Base-by-base conservation (phyloP, 495 filamentous ascomycete genomes). In the Hyaloscypha variabilis region DNA sequence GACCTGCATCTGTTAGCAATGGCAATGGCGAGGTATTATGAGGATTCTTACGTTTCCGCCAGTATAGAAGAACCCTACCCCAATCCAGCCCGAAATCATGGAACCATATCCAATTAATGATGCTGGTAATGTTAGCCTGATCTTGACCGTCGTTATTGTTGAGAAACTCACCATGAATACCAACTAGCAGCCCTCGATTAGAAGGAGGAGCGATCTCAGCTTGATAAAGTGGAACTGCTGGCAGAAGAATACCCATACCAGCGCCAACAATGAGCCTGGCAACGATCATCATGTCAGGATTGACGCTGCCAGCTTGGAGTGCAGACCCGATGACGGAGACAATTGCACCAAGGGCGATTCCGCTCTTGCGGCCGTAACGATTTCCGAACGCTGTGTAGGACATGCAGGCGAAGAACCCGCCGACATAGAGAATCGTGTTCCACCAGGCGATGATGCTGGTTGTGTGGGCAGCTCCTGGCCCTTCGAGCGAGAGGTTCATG, bases 391-490 rank as follows among this genome's bases (percentile, higher is more conserved):
- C 49, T 6, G 49, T n/a, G 49, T 51, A 51, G 23, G 49, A 51
- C 19, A 51, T 5, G 49, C 49, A 51, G 3, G 49, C 49, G 49
- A 51, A 25, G 49, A 51, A 51, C 10, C 49, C 49, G 19, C 49
- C 49, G 49, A 51, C 19, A 25, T 51, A 51, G 23, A 51, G 49
- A 51, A 51, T 51, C 6, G 49, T 51, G 49, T 51, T 51, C 49
- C 49, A 51, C 49, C 49, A 51, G 19, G 49, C 49, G 23, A 51
- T 51, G 49, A 51, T 51, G 49, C 19, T 21, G 19, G 49, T 51
- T 8, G 49, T 25, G 23, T 51, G 6, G 49, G 49, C 49, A 6
- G 49, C 49, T 51, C 49, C 49, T 8, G 49, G 49, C n/a, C 49
- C 49, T 6, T n/a, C 23, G 1, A 25, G 19, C 19, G 6, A 8